Conservation (phyloP, 495 filamentous ascomycete genomes). For the Thozetella sp. region DNA sequence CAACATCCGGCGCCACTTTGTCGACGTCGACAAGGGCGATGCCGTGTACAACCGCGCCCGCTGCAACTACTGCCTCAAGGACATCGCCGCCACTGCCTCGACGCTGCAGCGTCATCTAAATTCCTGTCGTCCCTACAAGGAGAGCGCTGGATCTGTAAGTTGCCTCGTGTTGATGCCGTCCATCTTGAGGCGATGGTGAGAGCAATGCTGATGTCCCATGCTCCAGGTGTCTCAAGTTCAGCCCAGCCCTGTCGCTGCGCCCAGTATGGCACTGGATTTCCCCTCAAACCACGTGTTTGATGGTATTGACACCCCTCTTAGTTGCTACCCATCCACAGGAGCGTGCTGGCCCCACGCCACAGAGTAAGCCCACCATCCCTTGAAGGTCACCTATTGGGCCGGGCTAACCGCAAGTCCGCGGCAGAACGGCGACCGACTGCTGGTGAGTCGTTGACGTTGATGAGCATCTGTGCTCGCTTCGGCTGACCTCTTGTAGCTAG, state of each 20-base stretch:
- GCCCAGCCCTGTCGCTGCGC: not conserved
- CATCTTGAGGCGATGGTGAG: not conserved
- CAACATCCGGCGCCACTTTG: constrained; percentile 2
- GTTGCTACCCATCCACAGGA: not conserved
- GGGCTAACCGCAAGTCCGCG: not conserved
- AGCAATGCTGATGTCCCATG: not conserved
- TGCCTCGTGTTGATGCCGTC: not conserved
- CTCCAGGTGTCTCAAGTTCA: not conserved
- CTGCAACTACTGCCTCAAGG: constrained; percentile 4
- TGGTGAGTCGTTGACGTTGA: not conserved
- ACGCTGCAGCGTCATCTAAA: not conserved
- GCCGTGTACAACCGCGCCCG: not conserved
- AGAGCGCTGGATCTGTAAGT: constrained; percentile 1
- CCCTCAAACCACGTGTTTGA: not conserved
- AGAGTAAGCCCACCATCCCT: not conserved
- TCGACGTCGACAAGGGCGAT: constrained; percentile 2
- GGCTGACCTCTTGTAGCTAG: not conserved
- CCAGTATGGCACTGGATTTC: not conserved
- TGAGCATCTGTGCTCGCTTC: not conserved
- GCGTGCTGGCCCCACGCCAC: not conserved
- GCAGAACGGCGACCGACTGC: not conserved
- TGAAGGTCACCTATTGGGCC: no score
- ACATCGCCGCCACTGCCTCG: not conserved
- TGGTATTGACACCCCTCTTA: not conserved
- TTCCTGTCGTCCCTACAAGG: not conserved